Evolutionary conservation across 352 stramenopile species (phyloP), one percentile per base, ranked within the genome.

Genomic region (Pythium insidiosum): DNA sequence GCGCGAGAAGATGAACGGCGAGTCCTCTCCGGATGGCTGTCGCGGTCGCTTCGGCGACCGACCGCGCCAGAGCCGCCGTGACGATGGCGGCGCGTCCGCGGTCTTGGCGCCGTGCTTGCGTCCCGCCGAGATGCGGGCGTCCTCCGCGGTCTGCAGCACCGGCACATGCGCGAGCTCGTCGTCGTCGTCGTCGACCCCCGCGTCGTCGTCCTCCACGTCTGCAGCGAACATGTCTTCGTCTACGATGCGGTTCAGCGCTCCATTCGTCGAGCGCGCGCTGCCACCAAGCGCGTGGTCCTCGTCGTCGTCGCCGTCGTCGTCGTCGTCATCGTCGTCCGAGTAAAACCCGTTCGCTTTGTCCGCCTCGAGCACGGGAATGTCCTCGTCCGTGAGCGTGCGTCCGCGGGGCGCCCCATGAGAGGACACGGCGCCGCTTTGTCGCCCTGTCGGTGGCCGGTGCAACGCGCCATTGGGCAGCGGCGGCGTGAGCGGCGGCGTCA

Each of bases 311-410:
- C 56, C 56, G 4, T 67, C 49, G 21, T 64, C 43, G 2, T 62
- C 54, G 25, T 63, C 53, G 2, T 36, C 48, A 22, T 76, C 59
- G 6, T 58, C 44, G 13, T 71, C 63, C 38, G 70, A 53, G 38
- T 58, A 65, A 33, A 79, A 84, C 47, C 42, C 55, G 44, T 57
- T 65, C 33, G 37, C 21, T 10, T 58, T 69, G 22, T 35, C 45
- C 49, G 25, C 59, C 38, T 87, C 77, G 16, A 89, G 47, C 43
- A 89, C 77, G 4, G 77, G 77, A 28, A 89, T 87, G 40, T 89
- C 77, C 30, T 73, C 67, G 26, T 77, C 60, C 18, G 6, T 43
- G 6, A 43, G 11, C 10, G 6, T 39, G 9, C 6, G 9, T 39
- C 6, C 34, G n/a, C n/a, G n/a, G n/a, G 28, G 7, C 7, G 28